Evolutionary conservation across 305 asterid genomes (phyloP), one percentile per base, ranked within the genome.

Genomic region (Fraxinus latifolia): DNA sequence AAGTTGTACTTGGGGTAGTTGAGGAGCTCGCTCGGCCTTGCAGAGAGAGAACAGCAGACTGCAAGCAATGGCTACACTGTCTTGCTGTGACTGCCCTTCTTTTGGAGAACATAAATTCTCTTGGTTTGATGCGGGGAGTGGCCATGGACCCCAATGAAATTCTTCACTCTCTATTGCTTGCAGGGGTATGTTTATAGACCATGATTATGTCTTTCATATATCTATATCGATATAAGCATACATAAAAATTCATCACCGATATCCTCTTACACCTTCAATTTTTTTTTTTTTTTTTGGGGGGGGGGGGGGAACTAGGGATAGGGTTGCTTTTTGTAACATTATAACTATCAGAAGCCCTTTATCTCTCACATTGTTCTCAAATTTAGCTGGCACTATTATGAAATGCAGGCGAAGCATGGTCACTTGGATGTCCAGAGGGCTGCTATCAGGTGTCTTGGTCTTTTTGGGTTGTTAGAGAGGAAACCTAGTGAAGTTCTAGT

Each of bases 21-120:
- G 97, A 89, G 77, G 98, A 90, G 87, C 97, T 93, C 83, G 97
- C 97, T 87, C 92, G 87, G 79, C 94, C 99, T 73, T 96, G 99
- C 88, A 87, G 99, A 85, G 99, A 96, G 87, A 93, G 99, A 83
- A 94, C 96, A 31, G 99, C 99, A 11, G 97, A 90, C 83, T 90
- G 83, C 86, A 91, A 87, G 87, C 94, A 92, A 84, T 96, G 98
- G 99, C 83, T 94, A 87, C 98, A 96, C 86, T 93, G 97, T 83
- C 95, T 96, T 87, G 92, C 98, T 74, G 91, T 96, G 80, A 81
- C 87, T 84, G 92, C 94, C 47, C 97, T 96, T 72, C 97, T 96
- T 82, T 80, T 96, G 89, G 97, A 93, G 88, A 89, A 93, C 83
- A 83, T 90, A 71, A 88, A 86, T 82, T 94, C 99, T 34, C 92